A percentile compares a stretch with the other conserved stretches of the same genome.
Evolutionary conservation across 768 basidiomycete genomes (phyloP).

Genomic region (Mycena belliarum): DNA sequence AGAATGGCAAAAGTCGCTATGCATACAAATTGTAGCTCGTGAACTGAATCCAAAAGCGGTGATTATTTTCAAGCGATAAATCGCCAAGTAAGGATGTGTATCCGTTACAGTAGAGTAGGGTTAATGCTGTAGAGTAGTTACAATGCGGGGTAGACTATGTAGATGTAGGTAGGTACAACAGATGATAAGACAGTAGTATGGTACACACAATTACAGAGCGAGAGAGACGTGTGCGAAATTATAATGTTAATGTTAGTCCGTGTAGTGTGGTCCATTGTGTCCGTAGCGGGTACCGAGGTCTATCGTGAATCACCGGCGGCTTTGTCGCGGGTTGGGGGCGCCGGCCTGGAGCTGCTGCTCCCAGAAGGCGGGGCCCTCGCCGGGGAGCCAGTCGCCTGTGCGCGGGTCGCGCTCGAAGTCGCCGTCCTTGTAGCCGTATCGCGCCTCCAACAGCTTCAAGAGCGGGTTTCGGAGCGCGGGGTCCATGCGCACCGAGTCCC

Average conservation of each 20-base stretch:
- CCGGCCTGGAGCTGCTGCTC: conserved; percentile 54
- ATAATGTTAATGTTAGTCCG: conserved; percentile 14
- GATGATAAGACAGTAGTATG: conserved; percentile 19
- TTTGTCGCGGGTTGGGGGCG: conserved; percentile 34
- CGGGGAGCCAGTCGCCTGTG: conserved; percentile 67
- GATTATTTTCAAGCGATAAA: conserved; percentile 4
- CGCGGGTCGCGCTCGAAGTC: conserved; percentile 76
- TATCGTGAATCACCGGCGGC: conserved; percentile 13
- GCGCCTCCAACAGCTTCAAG: conserved; percentile 65
- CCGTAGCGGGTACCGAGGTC: neutral
- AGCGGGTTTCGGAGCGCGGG: conserved; percentile 83
- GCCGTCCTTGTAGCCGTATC: conserved; percentile 81
- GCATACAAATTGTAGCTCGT: conserved; percentile 8
- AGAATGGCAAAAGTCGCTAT: conserved; percentile 8
- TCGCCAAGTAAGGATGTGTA: conserved; percentile 5
- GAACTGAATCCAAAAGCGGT: neutral
- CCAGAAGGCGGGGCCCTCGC: conserved; percentile 65
- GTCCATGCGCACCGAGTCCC: conserved; percentile 87
- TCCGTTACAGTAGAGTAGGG: conserved; percentile 15
- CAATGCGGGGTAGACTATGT: conserved; percentile 15
- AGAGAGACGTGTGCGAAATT: conserved; percentile 3
- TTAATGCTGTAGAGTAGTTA: conserved; percentile 16
- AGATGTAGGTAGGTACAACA: conserved; percentile 5
- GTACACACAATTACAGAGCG: conserved; percentile 14
- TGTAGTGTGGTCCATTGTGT: neutral